phyloP scores from a whole-genome alignment of 2,329 filamentous ascomycete genomes.

The Sporothrix brunneoviolacea region DNA sequence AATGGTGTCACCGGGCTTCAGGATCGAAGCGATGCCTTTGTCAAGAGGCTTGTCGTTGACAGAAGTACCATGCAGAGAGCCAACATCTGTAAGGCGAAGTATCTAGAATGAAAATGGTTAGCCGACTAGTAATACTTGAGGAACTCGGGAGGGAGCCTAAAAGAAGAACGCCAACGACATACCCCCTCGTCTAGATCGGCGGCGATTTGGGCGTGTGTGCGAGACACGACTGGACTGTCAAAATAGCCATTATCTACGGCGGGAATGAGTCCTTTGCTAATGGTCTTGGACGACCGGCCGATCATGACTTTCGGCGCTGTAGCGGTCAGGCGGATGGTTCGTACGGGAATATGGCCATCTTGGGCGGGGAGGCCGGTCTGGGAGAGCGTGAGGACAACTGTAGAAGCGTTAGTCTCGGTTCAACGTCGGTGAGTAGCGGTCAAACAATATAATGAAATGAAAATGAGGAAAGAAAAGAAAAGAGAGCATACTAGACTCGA shows the following conservation, averaged over 20 bases:
- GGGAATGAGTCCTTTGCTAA: slow-evolving; percentile 35
- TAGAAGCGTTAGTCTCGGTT: slow-evolving; percentile 7
- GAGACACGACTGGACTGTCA: slow-evolving; percentile 65
- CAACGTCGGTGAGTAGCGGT: no score
- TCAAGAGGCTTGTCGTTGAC: slow-evolving; percentile 30
- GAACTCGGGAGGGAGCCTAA: not conserved
- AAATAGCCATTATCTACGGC: slow-evolving; percentile 54
- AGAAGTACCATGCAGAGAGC: slow-evolving; percentile 49
- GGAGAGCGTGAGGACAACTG: slow-evolving; percentile 20
- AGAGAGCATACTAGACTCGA: slow-evolving; percentile 1
- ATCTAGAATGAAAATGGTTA: slow-evolving; percentile 27
- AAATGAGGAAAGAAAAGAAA: not conserved
- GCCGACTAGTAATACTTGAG: not conserved
- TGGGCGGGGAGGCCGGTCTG: slow-evolving; percentile 9
- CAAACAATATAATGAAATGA: no score
- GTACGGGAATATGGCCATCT: slow-evolving; percentile 19
- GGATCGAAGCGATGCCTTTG: slow-evolving; percentile 12
- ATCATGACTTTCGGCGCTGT: slow-evolving; percentile 25
- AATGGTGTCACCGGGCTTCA: slow-evolving; percentile 31
- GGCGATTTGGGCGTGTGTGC: slow-evolving; percentile 54
- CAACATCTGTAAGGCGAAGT: slow-evolving; percentile 38
- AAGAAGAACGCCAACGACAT: slow-evolving; percentile 16
- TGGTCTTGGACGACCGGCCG: slow-evolving; percentile 40
- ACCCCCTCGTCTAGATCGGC: slow-evolving; percentile 41
- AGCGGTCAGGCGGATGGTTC: slow-evolving; percentile 26